These are phyloP conservation scores for Citrullus amarus DNA, from an alignment of 306 rosid species.

Conservation along the genomic window DNA sequence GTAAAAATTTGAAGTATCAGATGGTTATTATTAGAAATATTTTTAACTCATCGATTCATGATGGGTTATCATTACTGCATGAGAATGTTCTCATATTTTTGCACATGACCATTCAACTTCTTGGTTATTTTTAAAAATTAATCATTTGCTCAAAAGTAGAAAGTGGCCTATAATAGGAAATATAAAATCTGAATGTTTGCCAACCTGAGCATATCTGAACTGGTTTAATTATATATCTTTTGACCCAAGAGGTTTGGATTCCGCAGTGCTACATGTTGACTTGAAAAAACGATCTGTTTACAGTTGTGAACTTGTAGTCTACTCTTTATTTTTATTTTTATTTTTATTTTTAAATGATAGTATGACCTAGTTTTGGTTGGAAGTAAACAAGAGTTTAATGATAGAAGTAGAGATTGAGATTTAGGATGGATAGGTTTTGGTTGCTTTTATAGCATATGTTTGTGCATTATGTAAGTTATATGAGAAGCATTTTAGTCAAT, in stretches of 20 bases:
- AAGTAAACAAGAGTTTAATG: neutral
- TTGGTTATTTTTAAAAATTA: neutral
- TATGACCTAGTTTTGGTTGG: neutral
- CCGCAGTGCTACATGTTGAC: too few relatives aligned
- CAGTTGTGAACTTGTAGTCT: too few relatives aligned
- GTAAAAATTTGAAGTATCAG: neutral
- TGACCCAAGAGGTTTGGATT: too few relatives aligned
- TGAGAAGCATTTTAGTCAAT: neutral
- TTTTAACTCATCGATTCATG: neutral
- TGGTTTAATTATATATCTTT: too few relatives aligned
- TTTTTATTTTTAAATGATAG: too few relatives aligned
- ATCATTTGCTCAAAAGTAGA: neutral
- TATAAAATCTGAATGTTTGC: neutral
- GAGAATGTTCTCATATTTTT: neutral
- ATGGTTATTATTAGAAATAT: neutral
- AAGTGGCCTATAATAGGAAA: neutral
- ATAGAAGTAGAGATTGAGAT: neutral
- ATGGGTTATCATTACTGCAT: neutral
- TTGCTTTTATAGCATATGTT: neutral
- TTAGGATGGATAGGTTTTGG: neutral
- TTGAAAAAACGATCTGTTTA: too few relatives aligned
- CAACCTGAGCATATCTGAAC: too few relatives aligned
- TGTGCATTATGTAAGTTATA: neutral
- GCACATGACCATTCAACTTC: neutral
- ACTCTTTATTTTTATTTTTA: too few relatives aligned